phyloP scores from a whole-genome alignment of 768 basidiomycete genomes.

The Agaricus blazei region DNA sequence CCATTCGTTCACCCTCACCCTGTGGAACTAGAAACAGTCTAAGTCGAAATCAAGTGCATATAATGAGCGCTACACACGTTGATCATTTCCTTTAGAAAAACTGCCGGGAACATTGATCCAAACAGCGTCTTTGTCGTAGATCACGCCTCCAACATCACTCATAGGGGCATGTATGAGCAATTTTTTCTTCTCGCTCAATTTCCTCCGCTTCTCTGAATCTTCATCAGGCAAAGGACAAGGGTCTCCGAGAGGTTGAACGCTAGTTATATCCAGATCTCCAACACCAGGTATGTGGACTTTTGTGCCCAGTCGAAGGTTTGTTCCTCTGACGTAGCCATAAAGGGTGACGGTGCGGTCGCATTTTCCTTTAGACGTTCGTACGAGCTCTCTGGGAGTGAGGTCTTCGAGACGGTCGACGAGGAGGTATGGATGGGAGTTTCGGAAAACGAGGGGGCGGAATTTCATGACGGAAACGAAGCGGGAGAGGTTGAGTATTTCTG shows the following conservation, averaged over 20 bases:
- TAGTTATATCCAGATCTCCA: constrained; percentile 79
- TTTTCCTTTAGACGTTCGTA: constrained; percentile 77
- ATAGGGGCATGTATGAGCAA: constrained; percentile 93
- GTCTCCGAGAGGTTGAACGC: constrained; percentile 75
- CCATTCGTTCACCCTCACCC: constrained; percentile 97
- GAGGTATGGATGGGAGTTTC: constrained; percentile 92
- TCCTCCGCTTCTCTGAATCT: constrained; percentile 86
- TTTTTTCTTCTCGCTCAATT: constrained; percentile 93
- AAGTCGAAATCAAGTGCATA: neutral
- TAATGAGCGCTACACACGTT: constrained; percentile 36
- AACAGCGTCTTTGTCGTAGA: constrained; percentile 97
- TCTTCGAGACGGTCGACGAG: constrained; percentile 95
- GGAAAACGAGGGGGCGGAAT: constrained; percentile 94
- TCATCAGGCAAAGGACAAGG: constrained; percentile 92
- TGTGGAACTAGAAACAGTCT: constrained; percentile 47
- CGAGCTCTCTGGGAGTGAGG: constrained; percentile 80
- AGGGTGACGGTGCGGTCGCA: constrained; percentile 92
- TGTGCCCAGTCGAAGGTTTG: constrained; percentile 69
- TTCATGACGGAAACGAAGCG: constrained; percentile 98
- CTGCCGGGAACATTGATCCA: constrained; percentile 97
- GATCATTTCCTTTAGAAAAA: constrained; percentile 74
- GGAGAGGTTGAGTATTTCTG: constrained; percentile 91
- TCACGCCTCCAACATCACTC: constrained; percentile 96
- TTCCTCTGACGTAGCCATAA: constrained; percentile 93
- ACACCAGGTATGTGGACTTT: constrained; percentile 94